Conservation (phyloP, 2,329 filamentous ascomycete species). For the Trichoderma sp. region DNA sequence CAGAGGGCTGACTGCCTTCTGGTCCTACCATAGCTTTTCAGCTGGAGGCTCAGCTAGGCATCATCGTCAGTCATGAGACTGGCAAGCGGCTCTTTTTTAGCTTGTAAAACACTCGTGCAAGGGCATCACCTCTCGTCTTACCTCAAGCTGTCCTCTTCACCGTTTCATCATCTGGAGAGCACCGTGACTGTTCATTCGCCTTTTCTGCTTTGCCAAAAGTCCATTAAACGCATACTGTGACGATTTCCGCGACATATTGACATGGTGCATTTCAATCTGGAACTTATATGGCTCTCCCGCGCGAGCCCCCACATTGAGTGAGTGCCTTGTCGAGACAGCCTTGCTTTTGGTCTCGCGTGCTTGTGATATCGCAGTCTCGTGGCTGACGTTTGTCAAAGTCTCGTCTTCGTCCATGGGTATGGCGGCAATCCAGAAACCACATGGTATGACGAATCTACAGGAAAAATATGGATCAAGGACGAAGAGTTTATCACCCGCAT, state of each 20-base stretch:
- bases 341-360: background rate
- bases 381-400: constrained; percentile 14
- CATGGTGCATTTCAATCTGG: constrained; percentile 13
- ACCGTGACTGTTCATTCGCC: background rate
- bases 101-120: constrained; percentile 2
- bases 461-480: constrained; percentile 28
- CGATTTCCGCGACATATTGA: background rate
- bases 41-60: constrained; percentile 16
- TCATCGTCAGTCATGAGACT: constrained; percentile 13
- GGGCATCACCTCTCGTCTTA: background rate
- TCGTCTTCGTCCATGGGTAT: constrained; percentile 27
- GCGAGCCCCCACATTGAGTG: constrained; percentile 17
- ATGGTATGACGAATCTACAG: constrained; percentile 26
- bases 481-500: constrained; percentile 25
- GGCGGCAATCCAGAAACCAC: constrained; percentile 23
- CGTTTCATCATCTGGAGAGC: background rate
- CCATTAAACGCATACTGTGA: background rate
- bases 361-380: background rate
- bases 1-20: background rate
- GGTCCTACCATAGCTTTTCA: constrained; percentile 6
- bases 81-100: background rate
- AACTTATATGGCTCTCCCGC: constrained; percentile 16
- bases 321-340: background rate
- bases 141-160: background rate
- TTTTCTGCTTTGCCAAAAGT: too few relatives aligned